Percentiles rank a stretch among this genome's conserved stretches.
Conservation (phyloP, 345 rosid genomes). For the Aquilaria yunnanensis region DNA sequence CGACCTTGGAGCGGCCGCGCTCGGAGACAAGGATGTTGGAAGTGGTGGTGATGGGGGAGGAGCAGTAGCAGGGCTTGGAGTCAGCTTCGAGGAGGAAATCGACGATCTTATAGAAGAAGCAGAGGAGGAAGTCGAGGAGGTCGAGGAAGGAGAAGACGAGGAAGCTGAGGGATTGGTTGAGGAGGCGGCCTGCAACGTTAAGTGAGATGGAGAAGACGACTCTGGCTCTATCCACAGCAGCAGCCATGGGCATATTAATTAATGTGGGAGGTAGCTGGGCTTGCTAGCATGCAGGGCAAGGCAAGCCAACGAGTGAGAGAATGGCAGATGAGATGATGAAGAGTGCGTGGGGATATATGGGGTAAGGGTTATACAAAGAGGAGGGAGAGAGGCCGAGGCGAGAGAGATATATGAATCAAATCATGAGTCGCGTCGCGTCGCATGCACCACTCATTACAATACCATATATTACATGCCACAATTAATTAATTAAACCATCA, state of each 20-base stretch:
- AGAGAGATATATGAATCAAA: too few species aligned
- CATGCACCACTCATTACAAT: too few species aligned
- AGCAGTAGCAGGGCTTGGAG: conserved; percentile 83
- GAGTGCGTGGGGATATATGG: conserved; percentile 10
- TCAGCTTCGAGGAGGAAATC: conserved; percentile 82
- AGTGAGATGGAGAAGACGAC: conserved; percentile 8
- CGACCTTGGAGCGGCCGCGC: conserved; percentile 69
- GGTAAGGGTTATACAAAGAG: neutral
- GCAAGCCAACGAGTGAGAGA: conserved; percentile 8
- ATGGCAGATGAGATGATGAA: conserved; percentile 1
- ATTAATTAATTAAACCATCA: too few species aligned
- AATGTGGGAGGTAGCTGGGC: neutral
- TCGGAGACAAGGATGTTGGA: conserved; percentile 76
- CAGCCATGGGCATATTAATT: neutral
- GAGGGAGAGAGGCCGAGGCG: too few species aligned
- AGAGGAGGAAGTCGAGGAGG: conserved; percentile 59
- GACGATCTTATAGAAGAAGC: conserved; percentile 59
- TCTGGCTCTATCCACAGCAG: conserved; percentile 19
- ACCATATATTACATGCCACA: too few species aligned
- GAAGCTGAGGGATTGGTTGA: conserved; percentile 60
- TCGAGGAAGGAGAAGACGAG: conserved; percentile 73
- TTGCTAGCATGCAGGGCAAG: too few species aligned
- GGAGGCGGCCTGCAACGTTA: conserved; percentile 31
- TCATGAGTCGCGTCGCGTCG: too few species aligned
- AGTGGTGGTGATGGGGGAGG: conserved; percentile 50